A percentile compares a stretch with the other conserved stretches of the same genome.
These are phyloP conservation scores for Fusarium nodosum DNA, from an alignment of 2,329 filamentous ascomycete species.

Conservation along the genomic window DNA sequence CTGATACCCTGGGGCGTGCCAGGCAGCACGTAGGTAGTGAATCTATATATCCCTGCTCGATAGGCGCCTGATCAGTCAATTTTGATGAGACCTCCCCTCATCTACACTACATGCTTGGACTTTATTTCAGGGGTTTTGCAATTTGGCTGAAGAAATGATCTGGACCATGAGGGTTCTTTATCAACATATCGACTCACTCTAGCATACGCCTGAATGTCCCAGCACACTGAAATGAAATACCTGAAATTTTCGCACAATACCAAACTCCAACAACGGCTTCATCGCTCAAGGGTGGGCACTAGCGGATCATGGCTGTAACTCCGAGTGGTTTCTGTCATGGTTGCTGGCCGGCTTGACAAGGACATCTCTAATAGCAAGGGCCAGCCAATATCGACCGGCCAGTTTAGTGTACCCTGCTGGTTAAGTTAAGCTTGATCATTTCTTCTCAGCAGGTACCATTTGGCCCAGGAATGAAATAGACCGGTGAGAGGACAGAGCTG, in stretches of 20 bases:
- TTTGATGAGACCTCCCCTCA: constrained; percentile 28
- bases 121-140: neutral
- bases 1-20: neutral
- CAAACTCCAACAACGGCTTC: constrained; percentile 37
- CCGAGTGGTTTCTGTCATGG: constrained; percentile 11
- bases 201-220: neutral
- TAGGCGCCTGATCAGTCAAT: constrained; percentile 32
- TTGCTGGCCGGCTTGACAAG: constrained; percentile 12
- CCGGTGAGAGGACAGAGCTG: constrained; percentile 2
- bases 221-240: constrained; percentile 34
- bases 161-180: neutral
- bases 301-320: constrained; percentile 23
- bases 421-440: neutral
- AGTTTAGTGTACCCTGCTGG: neutral
- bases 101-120: constrained; percentile 4
- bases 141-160: neutral
- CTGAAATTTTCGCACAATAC: constrained; percentile 22
- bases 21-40: neutral
- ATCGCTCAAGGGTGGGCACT: constrained; percentile 32
- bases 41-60: constrained; percentile 16
- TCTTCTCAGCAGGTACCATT: neutral
- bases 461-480: neutral
- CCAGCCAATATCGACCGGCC: constrained; percentile 1
- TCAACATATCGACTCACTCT: neutral
- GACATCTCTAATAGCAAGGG: constrained; percentile 10